A percentile compares a stretch with the other conserved stretches of the same genome.
Conservation (phyloP, 2,329 filamentous ascomycete species). For the Nothomitra cinnamomea region DNA sequence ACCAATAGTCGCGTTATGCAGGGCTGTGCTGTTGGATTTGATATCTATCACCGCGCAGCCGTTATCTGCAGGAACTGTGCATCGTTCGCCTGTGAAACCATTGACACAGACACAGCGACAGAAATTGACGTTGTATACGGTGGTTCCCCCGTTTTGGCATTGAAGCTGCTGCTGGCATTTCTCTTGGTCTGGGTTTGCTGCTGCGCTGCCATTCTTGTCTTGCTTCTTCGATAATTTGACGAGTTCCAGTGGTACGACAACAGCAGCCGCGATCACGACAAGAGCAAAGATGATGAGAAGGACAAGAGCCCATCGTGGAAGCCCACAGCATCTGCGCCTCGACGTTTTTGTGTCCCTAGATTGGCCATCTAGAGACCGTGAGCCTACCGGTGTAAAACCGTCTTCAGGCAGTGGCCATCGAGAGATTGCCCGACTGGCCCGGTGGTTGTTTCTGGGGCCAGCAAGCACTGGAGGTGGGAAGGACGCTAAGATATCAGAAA, state of each 20-base stretch:
- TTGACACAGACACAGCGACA: slow-evolving; percentile 84
- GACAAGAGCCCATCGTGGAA: slow-evolving; percentile 65
- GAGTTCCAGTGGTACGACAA: slow-evolving; percentile 60
- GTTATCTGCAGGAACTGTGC: slow-evolving; percentile 31
- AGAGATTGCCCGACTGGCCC: slow-evolving; percentile 9
- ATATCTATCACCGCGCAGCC: slow-evolving; percentile 37
- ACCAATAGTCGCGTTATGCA: slow-evolving; percentile 61
- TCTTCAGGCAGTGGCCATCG: slow-evolving; percentile 16
- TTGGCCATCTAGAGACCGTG: neutral
- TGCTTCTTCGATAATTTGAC: slow-evolving; percentile 33
- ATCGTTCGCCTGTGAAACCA: slow-evolving; percentile 57
- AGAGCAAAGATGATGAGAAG: slow-evolving; percentile 47
- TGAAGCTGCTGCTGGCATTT: slow-evolving; percentile 43
- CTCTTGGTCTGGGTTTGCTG: slow-evolving; percentile 10
- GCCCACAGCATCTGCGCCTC: slow-evolving; percentile 59
- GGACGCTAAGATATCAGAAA: slow-evolving; percentile 47
- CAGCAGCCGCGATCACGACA: slow-evolving; percentile 58
- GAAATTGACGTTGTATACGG: slow-evolving; percentile 44
- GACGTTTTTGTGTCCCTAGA: slow-evolving; percentile 15
- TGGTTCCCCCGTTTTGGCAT: slow-evolving; percentile 70
- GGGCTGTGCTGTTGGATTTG: slow-evolving; percentile 21
- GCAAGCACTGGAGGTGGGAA: slow-evolving; percentile 38
- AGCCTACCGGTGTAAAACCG: slow-evolving; percentile 4
- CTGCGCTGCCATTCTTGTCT: neutral
- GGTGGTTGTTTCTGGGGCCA: neutral